phyloP scores from a whole-genome alignment of 352 stramenopile species.

The Globisporangium nodosum region DNA sequence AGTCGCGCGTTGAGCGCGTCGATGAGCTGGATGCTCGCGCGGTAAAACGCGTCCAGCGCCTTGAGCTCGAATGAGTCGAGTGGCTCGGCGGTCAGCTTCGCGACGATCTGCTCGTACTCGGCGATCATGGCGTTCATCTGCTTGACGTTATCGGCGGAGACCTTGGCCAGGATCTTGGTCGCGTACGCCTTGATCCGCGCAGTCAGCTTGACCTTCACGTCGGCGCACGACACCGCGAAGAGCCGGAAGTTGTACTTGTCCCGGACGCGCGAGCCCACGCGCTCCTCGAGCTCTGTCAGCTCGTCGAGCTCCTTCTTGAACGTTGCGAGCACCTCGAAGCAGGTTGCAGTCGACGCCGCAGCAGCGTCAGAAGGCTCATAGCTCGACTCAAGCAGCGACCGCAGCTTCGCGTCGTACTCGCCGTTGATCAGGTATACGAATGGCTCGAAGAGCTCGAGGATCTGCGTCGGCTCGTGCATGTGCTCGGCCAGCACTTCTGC shows the following conservation, averaged over 20 bases:
- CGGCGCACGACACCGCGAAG: slow-evolving; percentile 84
- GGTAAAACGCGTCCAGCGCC: slow-evolving; percentile 80
- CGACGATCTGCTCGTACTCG: slow-evolving; percentile 87
- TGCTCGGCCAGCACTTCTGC: slow-evolving; percentile 53
- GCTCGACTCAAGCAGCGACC: slow-evolving; percentile 33
- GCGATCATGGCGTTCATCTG: slow-evolving; percentile 84
- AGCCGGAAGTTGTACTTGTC: slow-evolving; percentile 89
- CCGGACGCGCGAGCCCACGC: slow-evolving; percentile 40
- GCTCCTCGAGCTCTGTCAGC: slow-evolving; percentile 42
- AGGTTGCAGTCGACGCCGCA: slow-evolving; percentile 7
- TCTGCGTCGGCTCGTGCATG: slow-evolving; percentile 52
- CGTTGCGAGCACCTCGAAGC: slow-evolving; percentile 38
- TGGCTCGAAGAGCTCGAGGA: slow-evolving; percentile 68
- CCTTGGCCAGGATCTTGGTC: slow-evolving; percentile 66
- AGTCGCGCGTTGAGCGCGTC: slow-evolving; percentile 69
- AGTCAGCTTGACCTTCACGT: slow-evolving; percentile 84
- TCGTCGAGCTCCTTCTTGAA: slow-evolving; percentile 51
- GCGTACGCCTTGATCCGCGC: slow-evolving; percentile 67
- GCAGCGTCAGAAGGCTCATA: background rate
- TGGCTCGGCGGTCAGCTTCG: slow-evolving; percentile 82
- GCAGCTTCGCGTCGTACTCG: slow-evolving; percentile 62
- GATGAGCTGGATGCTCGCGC: slow-evolving; percentile 68
- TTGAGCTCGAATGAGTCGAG: slow-evolving; percentile 90
- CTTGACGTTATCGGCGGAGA: slow-evolving; percentile 81
- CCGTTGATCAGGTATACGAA: slow-evolving; percentile 82